A percentile compares a stretch with the other conserved stretches of the same genome.
These are phyloP conservation scores for Suillus subaureus DNA, from an alignment of 768 basidiomycete genomes.

Conservation along the genomic window DNA sequence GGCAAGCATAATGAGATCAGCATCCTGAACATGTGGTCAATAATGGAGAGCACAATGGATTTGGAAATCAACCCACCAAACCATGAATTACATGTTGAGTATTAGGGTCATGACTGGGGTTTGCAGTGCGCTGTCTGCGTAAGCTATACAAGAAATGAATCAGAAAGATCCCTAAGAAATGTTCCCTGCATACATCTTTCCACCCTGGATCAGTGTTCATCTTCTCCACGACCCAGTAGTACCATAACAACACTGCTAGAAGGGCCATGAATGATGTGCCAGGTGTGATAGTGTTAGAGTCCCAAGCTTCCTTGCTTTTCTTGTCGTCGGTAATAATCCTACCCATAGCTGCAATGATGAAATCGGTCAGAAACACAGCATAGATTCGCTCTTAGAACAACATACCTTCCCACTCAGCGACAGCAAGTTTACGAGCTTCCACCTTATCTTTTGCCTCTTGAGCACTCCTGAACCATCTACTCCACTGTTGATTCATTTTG, in stretches of 20 bases:
- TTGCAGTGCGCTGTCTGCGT: constrained; percentile 82
- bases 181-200: constrained; percentile 70
- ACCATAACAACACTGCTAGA: constrained; percentile 83
- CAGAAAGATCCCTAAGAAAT: neutral
- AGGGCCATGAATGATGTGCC: constrained; percentile 99
- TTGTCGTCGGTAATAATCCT: constrained; percentile 82
- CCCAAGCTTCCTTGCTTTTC: constrained; percentile 87
- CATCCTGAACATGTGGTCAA: constrained; percentile 62
- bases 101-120: constrained; percentile 91
- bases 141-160: constrained; percentile 58
- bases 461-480: constrained; percentile 90
- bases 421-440: constrained; percentile 79
- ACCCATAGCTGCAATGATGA: constrained; percentile 74
- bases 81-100: constrained; percentile 98
- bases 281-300: constrained; percentile 98
- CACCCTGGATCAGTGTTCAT: constrained; percentile 95
- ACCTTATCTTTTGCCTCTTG: constrained; percentile 97
- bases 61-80: constrained; percentile 54
- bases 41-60: constrained; percentile 9
- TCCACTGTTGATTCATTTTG: constrained; percentile 99
- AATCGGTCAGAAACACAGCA: constrained; percentile 1
- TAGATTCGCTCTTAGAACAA: constrained; percentile 2
- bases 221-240: constrained; percentile 96
- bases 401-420: constrained; percentile 84
- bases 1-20: constrained; percentile 98